Base-by-base conservation (phyloP, 139 green algal genomes). In the Chlorella sp. region DNA sequence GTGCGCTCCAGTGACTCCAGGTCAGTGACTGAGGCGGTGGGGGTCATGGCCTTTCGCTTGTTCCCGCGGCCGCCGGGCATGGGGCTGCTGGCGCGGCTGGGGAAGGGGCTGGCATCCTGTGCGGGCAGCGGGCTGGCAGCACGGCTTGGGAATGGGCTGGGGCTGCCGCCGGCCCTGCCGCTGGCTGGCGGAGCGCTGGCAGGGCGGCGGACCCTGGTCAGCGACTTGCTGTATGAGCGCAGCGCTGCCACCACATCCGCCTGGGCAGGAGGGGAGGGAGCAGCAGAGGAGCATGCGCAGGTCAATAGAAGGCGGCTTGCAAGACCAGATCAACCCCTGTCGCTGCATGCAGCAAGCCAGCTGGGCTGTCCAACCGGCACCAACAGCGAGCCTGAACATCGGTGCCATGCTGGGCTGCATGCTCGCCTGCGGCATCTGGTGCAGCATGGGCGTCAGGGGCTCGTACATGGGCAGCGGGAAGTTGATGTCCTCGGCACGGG, bases 41-140 rank as follows among this genome's bases (percentile, higher is more conserved):
- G 69, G 36, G 69, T 76, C 38, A 26, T 36, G 20, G 36, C 25
- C 69, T 76, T 76, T 36, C 69, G 69, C 69, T 76, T 76, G 69
- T n/a, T 55, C 20, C 44, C 44, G 44, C 44, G 7, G 44, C 44
- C 51, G 51, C 51, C 15, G 2, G 51, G 51, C 51, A 15, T 21
- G 51, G 51, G 51, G 51, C 51, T 60, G 51, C 51, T 60, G 51
- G 51, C 51, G 13, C 51, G 51, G 51, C 51, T 60, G 9, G 51
- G 51, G 13, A 60, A 60, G 51, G 51, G 51, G 51, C 51, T 60
- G 51, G 51, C 51, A 60, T 60, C 51, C 21, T 60, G 51, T 15
- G 51, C 51, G 12, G 51, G 51, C 51, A 60, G 51, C 12, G 51
- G 51, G 51, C 51, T 60, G 51, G 51, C 51, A 15, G 51, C 51